phyloP scores from a whole-genome alignment of 306 rosid genomes.

The Albizia julibrissin region DNA sequence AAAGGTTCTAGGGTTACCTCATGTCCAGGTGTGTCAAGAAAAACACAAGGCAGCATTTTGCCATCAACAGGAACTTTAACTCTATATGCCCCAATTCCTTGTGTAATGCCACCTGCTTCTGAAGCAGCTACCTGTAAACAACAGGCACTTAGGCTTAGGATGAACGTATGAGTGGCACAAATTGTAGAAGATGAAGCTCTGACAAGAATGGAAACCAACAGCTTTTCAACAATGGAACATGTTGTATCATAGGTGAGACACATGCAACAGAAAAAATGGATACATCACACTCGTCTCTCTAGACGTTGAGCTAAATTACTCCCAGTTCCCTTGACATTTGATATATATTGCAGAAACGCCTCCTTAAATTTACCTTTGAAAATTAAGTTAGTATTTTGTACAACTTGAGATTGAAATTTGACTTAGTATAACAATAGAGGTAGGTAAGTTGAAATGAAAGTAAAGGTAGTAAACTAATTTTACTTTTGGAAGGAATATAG shows the following conservation, averaged over 20 bases:
- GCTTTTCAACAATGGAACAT: too few relatives aligned
- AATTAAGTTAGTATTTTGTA: too few relatives aligned
- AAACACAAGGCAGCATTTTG: slow-evolving; percentile 79
- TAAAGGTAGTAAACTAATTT: too few relatives aligned
- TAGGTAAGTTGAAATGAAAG: too few relatives aligned
- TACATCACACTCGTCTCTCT: too few relatives aligned
- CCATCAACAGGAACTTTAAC: slow-evolving; percentile 90
- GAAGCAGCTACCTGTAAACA: slow-evolving; percentile 89
- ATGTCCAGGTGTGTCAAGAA: slow-evolving; percentile 97
- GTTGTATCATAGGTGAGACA: too few relatives aligned
- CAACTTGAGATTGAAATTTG: too few relatives aligned
- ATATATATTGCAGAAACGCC: not conserved
- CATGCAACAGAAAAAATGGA: too few relatives aligned
- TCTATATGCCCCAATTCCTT: slow-evolving; percentile 96
- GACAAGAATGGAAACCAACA: not conserved
- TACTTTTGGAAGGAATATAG: too few relatives aligned
- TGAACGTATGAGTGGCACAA: slow-evolving; percentile 21
- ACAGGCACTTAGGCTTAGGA: slow-evolving; percentile 34
- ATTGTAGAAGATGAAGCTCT: slow-evolving; percentile 18
- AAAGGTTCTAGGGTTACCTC: slow-evolving; percentile 58
- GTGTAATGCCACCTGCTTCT: slow-evolving; percentile 99
- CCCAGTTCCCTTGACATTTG: not conserved
- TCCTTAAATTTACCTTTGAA: too few relatives aligned
- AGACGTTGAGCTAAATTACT: too few relatives aligned
- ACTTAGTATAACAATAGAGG: too few relatives aligned